Conservation (phyloP, 2,329 filamentous ascomycete species). For the Grosmannia penicillata region DNA sequence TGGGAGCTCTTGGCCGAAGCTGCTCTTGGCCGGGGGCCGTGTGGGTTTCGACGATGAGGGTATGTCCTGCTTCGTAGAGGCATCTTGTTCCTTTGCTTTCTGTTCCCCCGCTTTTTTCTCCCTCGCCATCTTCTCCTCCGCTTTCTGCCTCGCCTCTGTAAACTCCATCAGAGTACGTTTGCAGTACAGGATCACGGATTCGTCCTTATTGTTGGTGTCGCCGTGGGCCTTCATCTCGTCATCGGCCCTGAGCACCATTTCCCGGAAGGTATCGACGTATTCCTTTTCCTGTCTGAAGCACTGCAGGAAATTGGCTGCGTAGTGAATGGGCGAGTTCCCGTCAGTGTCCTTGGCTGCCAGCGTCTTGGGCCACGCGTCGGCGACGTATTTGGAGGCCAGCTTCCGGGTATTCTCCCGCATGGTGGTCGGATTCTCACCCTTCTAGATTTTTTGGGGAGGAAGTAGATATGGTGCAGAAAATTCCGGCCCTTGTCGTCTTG, state of each 20-base stretch:
- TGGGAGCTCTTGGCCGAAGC: background rate
- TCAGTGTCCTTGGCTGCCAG: background rate
- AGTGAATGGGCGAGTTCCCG: slow-evolving; percentile 1
- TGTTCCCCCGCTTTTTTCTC: too few relatives aligned
- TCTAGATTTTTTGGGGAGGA: background rate
- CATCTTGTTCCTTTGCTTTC: background rate
- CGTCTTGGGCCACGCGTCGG: background rate
- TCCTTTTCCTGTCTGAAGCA: background rate
- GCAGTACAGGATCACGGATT: slow-evolving; percentile 1
- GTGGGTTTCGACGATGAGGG: background rate
- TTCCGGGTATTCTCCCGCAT: background rate
- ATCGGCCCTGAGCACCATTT: background rate
- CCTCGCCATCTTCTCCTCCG: too few relatives aligned
- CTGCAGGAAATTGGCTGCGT: background rate
- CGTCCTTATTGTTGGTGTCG: background rate
- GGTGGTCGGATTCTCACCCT: background rate
- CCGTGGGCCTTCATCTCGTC: background rate
- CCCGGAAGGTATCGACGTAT: background rate
- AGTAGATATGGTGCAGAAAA: background rate
- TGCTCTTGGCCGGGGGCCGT: background rate
- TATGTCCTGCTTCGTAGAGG: background rate
- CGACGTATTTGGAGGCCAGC: background rate
- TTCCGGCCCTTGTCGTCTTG: background rate
- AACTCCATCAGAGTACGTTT: background rate
- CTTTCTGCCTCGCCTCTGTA: background rate